Percentiles rank a stretch among this genome's conserved stretches.
These are phyloP conservation scores for Aechmea fasciata DNA, from an alignment of 176 grass and related monocot genomes.

Conservation along the genomic window DNA sequence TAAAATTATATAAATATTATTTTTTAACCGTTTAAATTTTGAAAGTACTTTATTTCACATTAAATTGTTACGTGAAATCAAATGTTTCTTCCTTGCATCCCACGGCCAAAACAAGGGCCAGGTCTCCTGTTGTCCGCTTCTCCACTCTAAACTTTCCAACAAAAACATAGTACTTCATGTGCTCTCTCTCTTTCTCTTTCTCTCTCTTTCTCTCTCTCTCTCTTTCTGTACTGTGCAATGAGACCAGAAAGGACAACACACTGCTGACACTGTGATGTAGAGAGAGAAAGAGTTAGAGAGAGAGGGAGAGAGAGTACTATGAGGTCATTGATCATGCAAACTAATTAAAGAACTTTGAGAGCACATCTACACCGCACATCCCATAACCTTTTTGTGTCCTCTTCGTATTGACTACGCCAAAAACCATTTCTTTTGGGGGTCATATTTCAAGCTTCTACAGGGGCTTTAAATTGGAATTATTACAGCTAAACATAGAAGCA, in stretches of 20 bases:
- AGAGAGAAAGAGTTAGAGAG: not conserved
- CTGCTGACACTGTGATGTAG: not conserved
- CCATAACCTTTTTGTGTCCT: not conserved
- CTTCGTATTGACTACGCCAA: not conserved
- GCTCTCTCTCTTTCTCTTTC: not conserved
- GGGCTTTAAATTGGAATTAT: not conserved
- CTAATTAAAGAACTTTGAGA: no score
- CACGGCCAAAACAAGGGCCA: no score
- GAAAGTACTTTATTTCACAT: no score
- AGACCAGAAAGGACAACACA: not conserved
- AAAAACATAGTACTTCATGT: conserved; percentile 4
- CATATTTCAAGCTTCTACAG: not conserved
- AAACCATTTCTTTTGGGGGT: not conserved
- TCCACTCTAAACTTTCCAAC: not conserved
- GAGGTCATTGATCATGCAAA: conserved; percentile 5
- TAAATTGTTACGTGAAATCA: no score
- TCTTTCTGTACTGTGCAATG: not conserved
- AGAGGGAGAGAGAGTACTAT: not conserved
- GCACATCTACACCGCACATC: not conserved
- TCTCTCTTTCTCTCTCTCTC: no score
- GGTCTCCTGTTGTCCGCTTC: no score
- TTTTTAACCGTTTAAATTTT: no score
- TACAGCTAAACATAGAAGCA: not conserved
- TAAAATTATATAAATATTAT: no score
- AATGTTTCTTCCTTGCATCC: no score